Evolutionary conservation across 805 yeast species (phyloP).

Genomic region (Isabelozyma gotoi): DNA sequence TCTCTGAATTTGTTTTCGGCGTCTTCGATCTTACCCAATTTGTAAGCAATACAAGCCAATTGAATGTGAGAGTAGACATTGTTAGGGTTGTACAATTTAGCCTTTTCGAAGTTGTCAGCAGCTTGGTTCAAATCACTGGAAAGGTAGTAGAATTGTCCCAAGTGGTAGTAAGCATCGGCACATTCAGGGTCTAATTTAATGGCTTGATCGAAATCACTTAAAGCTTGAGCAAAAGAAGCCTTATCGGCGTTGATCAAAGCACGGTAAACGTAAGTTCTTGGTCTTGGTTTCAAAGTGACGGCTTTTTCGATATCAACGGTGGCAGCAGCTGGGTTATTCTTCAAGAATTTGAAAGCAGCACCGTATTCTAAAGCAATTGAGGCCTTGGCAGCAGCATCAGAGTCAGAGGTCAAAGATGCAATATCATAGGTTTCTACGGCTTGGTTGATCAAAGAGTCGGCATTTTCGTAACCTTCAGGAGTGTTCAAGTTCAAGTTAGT

Average conservation of each 20-base stretch:
- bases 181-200: conserved; percentile 63
- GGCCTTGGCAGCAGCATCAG: conserved; percentile 43
- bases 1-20: conserved; percentile 67
- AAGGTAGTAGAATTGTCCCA: conserved; percentile 87
- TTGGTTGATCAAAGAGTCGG: conserved; percentile 57
- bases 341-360: conserved; percentile 82
- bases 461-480: conserved; percentile 59
- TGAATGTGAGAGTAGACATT: conserved; percentile 88
- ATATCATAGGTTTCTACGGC: conserved; percentile 51
- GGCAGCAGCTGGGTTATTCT: conserved; percentile 68
- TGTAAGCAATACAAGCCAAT: conserved; percentile 87
- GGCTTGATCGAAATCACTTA: conserved; percentile 69
- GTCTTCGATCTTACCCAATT: conserved; percentile 59
- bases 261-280: conserved; percentile 77
- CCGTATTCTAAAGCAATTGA: conserved; percentile 79
- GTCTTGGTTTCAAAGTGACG: conserved; percentile 66
- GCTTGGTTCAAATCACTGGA: conserved; percentile 75
- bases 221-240: conserved; percentile 59
- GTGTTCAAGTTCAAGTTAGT: conserved; percentile 51
- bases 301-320: conserved; percentile 64
- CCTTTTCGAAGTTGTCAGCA: conserved; percentile 67
- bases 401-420: conserved; percentile 27
- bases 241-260: conserved; percentile 84
- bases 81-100: conserved; percentile 68
- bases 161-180: conserved; percentile 88